Evolutionary conservation across 176 grass and related monocot genomes (phyloP).

Genomic region (Paspalum notatum): DNA sequence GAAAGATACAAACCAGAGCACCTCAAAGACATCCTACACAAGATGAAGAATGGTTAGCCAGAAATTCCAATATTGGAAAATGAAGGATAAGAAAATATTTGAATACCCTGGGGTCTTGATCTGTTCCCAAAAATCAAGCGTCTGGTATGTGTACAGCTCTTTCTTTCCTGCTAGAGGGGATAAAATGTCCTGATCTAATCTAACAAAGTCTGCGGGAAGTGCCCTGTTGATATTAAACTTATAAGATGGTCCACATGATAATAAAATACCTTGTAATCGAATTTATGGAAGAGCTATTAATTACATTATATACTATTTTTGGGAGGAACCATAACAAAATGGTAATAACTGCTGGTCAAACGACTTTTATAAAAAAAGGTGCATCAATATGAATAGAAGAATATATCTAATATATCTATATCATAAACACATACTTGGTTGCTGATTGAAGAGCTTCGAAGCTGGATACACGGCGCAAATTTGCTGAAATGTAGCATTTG

Average conservation of each 20-base stretch:
- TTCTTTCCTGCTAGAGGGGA: slow-evolving; percentile 98
- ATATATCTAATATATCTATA: slow-evolving; percentile 24
- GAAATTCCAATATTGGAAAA: slow-evolving; percentile 26
- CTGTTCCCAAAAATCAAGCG: slow-evolving; percentile 98
- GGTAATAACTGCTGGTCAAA: neutral
- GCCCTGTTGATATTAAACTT: slow-evolving; percentile 72
- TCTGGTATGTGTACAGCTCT: slow-evolving; percentile 91
- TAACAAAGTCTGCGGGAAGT: slow-evolving; percentile 91
- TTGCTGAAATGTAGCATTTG: slow-evolving; percentile 74
- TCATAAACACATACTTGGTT: slow-evolving; percentile 69
- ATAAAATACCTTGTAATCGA: slow-evolving; percentile 2
- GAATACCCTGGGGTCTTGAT: slow-evolving; percentile 97
- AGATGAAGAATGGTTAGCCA: slow-evolving; percentile 26
- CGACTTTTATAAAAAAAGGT: neutral
- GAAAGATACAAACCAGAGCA: slow-evolving; percentile 93
- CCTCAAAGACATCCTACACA: slow-evolving; percentile 91
- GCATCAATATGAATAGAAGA: slow-evolving; percentile 26
- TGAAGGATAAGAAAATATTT: slow-evolving; percentile 12
- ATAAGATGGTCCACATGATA: neutral
- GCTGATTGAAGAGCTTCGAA: slow-evolving; percentile 97
- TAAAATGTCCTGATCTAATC: slow-evolving; percentile 98
- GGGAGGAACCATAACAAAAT: neutral
- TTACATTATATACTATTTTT: neutral
- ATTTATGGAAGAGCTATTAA: neutral
- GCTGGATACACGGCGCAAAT: slow-evolving; percentile 79